Conservation (phyloP, 129 eudicot genomes). For the Flaveria trinervia region DNA sequence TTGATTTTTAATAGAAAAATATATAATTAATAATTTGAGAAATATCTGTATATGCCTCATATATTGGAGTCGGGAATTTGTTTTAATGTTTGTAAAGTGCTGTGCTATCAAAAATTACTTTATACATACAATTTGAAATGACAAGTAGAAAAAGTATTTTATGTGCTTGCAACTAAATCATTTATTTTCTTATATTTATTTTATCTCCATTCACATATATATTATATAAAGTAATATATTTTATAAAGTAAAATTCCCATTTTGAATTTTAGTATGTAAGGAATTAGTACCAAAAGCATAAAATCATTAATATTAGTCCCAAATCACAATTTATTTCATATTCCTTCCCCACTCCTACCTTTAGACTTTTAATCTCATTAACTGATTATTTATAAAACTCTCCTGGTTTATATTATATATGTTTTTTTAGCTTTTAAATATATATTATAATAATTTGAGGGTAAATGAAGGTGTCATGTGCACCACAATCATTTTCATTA, state of each 20-base stretch:
- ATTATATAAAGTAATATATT: background rate
- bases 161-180: constrained; percentile 8
- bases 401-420: too few relatives aligned
- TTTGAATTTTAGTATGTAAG: constrained; percentile 20
- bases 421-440: too few relatives aligned
- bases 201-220: background rate
- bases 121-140: background rate
- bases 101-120: background rate
- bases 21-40: too few relatives aligned
- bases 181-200: constrained; percentile 8
- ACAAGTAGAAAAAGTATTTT: background rate
- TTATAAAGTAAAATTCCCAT: constrained; percentile 24
- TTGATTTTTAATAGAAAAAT: too few relatives aligned
- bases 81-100: too few relatives aligned
- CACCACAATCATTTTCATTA: too few relatives aligned
- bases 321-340: constrained; percentile 18
- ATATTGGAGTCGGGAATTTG: too few relatives aligned
- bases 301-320: constrained; percentile 11
- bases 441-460: too few relatives aligned
- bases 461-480: too few relatives aligned
- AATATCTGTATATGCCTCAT: too few relatives aligned
- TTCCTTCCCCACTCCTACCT: constrained; percentile 10
- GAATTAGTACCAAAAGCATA: constrained; percentile 38
- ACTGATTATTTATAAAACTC: background rate
- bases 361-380: constrained; percentile 13